phyloP scores from a whole-genome alignment of 2,329 filamentous ascomycete species.

The Xylariomycetidae sp. region DNA sequence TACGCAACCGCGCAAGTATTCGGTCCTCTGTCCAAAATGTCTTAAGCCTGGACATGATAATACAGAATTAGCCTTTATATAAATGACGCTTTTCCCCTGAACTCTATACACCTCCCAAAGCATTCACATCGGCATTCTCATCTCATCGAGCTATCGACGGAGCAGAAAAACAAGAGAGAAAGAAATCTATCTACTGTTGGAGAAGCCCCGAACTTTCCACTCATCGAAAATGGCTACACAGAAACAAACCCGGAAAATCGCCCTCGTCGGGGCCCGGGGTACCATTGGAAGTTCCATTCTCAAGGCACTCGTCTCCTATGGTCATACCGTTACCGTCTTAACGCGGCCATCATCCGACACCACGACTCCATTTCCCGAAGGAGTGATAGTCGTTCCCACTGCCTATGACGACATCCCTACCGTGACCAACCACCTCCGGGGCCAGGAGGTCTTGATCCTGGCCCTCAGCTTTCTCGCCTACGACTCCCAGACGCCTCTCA shows the following conservation, averaged over 20 bases:
- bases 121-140: no score
- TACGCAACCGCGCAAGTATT: no score
- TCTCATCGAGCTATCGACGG: no score
- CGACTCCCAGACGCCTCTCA: conserved; percentile 19
- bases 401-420: conserved; percentile 21
- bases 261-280: conserved; percentile 22
- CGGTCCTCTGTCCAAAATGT: no score
- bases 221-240: no score
- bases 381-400: conserved; percentile 12
- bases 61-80: no score
- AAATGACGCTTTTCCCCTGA: no score
- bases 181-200: no score
- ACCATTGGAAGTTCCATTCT: conserved; percentile 25
- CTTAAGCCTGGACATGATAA: no score
- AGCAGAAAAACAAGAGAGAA: no score
- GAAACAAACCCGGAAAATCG: conserved; percentile 14
- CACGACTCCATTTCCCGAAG: conserved; percentile 12
- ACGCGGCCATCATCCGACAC: conserved; percentile 22
- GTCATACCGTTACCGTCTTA: conserved; percentile 28
- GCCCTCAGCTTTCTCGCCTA: conserved; percentile 18
- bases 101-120: no score
- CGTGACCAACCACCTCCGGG: conserved; percentile 21
- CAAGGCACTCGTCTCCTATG: conserved; percentile 20
- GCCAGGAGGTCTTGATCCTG: conserved; percentile 30
- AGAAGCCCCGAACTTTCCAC: no score